Base-by-base conservation (phyloP, 345 rosid species). In the Cardamine chenopodiifolia region DNA sequence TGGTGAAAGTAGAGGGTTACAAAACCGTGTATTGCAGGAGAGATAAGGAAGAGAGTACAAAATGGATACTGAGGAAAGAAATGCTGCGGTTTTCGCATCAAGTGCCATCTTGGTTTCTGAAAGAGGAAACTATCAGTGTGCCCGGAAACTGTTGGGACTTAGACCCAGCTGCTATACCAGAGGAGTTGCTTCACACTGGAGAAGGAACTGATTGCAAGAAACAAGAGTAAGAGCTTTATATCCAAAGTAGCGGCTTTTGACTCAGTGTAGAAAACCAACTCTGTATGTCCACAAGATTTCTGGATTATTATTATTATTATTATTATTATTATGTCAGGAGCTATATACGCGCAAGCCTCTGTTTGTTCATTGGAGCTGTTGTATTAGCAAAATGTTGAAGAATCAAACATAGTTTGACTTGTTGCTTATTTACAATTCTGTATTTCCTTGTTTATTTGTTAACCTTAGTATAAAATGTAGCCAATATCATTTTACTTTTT, bases 101-200 rank as follows among this genome's bases (percentile, higher is more conserved):
- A 81, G 97, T 91, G 40, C 98, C 98, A 2, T 87, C 98, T 66
- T 88, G 96, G 89, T 82, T 86, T 62, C 97, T 95, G 44, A 81
- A 85, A 68, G 90, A 86, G 56, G 93, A 82, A 72, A 76, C 86
- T 7, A 73, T 69, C 23, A 84, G 74, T 54, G 60, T 95, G 65
- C 94, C 96, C 0, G 86, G 83, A 48, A 85, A 83, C 48, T 95
- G 97, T 60, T 95, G 97, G 97, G 99, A 95, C 85, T 79, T 95
- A 35, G 99, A 95, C 75, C 97, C 99, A 0, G 97, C 99, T 25
- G 99, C 99, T 22, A 95, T 96, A 65, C 97, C 97, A 15, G 99
- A 95, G 32, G 92, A 89, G 76, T 83, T 95, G 83, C 99, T 95
- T 75, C 87, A 86, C 49, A 72, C 74, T 3, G 77, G 20, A 72